Percentiles rank a stretch among this genome's conserved stretches.
Conservation (phyloP, 1,284 basidiomycete genomes). For the Butyriboletus appendiculatus region DNA sequence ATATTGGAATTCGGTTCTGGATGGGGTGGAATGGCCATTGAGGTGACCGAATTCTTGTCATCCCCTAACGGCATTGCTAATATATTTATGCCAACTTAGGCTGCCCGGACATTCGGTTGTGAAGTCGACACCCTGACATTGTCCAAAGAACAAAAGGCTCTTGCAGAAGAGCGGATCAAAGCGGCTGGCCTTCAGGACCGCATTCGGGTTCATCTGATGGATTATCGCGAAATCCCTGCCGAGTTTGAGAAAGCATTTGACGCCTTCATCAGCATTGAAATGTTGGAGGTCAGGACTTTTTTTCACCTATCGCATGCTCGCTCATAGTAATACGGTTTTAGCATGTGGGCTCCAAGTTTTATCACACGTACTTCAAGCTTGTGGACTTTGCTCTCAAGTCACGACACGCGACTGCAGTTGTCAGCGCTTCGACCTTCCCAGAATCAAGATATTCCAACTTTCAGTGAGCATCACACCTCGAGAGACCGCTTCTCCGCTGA, state of each 20-base stretch:
- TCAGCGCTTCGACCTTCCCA: slow-evolving; percentile 85
- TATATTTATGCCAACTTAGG: slow-evolving; percentile 40
- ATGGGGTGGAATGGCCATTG: slow-evolving; percentile 90
- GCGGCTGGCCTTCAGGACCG: slow-evolving; percentile 69
- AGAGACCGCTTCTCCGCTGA: slow-evolving; percentile 7
- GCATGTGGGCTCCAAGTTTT: slow-evolving; percentile 72
- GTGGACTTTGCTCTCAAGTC: slow-evolving; percentile 82
- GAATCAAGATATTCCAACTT: slow-evolving; percentile 70
- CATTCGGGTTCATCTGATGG: slow-evolving; percentile 84
- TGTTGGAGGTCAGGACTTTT: slow-evolving; percentile 72
- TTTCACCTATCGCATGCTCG: neutral
- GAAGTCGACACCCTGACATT: slow-evolving; percentile 88
- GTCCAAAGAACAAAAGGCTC: slow-evolving; percentile 81
- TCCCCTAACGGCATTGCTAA: slow-evolving; percentile 5
- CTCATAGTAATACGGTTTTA: slow-evolving; percentile 24
- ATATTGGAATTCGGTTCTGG: slow-evolving; percentile 92
- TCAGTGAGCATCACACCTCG: slow-evolving; percentile 49
- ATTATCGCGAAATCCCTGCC: slow-evolving; percentile 81
- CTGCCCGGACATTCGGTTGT: slow-evolving; percentile 69
- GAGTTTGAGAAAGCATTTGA: slow-evolving; percentile 82
- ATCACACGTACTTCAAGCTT: slow-evolving; percentile 78
- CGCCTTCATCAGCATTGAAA: slow-evolving; percentile 87
- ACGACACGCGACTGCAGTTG: slow-evolving; percentile 65
- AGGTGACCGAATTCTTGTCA: slow-evolving; percentile 45
- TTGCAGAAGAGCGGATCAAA: slow-evolving; percentile 81